A percentile compares a stretch with the other conserved stretches of the same genome.
These are phyloP conservation scores for Blastosporella zonata DNA, from an alignment of 1,284 basidiomycete genomes.

Conservation along the genomic window DNA sequence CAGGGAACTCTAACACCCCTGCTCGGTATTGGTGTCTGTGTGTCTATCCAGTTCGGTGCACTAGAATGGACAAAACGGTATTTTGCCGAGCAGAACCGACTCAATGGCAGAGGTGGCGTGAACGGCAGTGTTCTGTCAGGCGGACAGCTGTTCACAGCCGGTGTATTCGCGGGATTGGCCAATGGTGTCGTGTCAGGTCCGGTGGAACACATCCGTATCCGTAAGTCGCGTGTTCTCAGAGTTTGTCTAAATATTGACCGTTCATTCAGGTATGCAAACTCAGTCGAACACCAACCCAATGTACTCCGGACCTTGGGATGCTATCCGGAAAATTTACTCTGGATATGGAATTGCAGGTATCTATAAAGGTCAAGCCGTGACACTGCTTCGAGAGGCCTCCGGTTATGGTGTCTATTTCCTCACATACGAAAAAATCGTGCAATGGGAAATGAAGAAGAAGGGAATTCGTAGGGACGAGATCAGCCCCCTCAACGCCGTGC, in stretches of 20 bases:
- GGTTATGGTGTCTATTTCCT: constrained; percentile 92
- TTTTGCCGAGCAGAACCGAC: constrained; percentile 63
- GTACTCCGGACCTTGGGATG: constrained; percentile 85
- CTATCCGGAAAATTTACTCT: constrained; percentile 76
- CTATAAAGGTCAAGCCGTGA: constrained; percentile 92
- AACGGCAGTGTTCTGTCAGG: constrained; percentile 56
- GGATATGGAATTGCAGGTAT: constrained; percentile 79
- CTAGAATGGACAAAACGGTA: constrained; percentile 88
- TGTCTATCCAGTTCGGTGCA: constrained; percentile 95
- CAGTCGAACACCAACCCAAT: constrained; percentile 72
- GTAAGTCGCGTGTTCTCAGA: constrained; percentile 44
- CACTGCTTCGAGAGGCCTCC: constrained; percentile 81
- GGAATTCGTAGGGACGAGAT: constrained; percentile 75
- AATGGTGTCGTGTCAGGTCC: constrained; percentile 94
- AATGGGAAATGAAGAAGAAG: constrained; percentile 74
- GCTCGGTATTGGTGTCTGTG: constrained; percentile 91
- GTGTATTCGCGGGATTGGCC: constrained; percentile 83
- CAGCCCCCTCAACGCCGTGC: constrained; percentile 69
- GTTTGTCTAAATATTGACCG: constrained; percentile 6
- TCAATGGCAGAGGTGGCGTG: constrained; percentile 53
- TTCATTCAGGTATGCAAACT: constrained; percentile 73
- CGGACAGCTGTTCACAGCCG: constrained; percentile 74
- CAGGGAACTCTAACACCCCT: constrained; percentile 93
- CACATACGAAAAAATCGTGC: constrained; percentile 90
- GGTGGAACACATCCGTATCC: constrained; percentile 97